Percentiles rank a stretch among this genome's conserved stretches.
Conservation (phyloP, 2,329 filamentous ascomycete genomes). For the Aureobasidium sp. region DNA sequence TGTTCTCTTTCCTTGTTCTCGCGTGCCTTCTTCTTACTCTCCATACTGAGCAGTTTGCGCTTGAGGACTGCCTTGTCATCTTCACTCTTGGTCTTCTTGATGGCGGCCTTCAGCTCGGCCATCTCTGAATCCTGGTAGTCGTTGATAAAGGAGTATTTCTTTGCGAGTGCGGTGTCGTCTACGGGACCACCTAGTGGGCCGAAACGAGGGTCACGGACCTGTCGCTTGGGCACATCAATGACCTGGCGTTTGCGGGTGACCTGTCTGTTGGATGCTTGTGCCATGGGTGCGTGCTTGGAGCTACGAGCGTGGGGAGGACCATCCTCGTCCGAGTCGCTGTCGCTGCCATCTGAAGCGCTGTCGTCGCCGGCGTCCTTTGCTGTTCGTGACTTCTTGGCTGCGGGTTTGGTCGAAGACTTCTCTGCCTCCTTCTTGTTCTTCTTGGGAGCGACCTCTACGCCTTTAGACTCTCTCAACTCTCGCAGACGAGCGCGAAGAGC, state of each 20-base stretch:
- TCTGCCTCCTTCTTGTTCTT: neutral
- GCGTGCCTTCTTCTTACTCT: slow-evolving; percentile 65
- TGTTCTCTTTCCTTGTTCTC: slow-evolving; percentile 61
- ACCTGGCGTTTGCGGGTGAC: slow-evolving; percentile 76
- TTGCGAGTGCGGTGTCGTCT: slow-evolving; percentile 53
- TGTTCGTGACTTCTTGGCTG: slow-evolving; percentile 18
- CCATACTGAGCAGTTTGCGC: slow-evolving; percentile 66
- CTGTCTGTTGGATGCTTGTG: slow-evolving; percentile 72
- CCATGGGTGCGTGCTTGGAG: slow-evolving; percentile 83
- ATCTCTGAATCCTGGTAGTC: slow-evolving; percentile 83
- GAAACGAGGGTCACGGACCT: slow-evolving; percentile 77
- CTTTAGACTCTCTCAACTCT: slow-evolving; percentile 36
- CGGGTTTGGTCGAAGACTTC: neutral
- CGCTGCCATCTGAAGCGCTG: slow-evolving; percentile 6
- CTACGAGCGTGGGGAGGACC: slow-evolving; percentile 39
- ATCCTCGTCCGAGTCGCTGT: slow-evolving; percentile 22
- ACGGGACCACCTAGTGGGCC: slow-evolving; percentile 45
- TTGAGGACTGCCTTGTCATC: slow-evolving; percentile 62
- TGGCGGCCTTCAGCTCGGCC: slow-evolving; percentile 57
- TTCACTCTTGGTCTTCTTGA: slow-evolving; percentile 59
- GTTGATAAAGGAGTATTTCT: slow-evolving; percentile 80
- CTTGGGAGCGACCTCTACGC: slow-evolving; percentile 22
- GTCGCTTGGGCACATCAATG: slow-evolving; percentile 51
- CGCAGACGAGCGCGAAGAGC: slow-evolving; percentile 37
- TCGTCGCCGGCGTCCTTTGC: slow-evolving; percentile 18